A percentile compares a stretch with the other conserved stretches of the same genome.
These are phyloP conservation scores for Halocafeteria seosinensis DNA, from an alignment of 108 stramenopile genomes.

Conservation along the genomic window DNA sequence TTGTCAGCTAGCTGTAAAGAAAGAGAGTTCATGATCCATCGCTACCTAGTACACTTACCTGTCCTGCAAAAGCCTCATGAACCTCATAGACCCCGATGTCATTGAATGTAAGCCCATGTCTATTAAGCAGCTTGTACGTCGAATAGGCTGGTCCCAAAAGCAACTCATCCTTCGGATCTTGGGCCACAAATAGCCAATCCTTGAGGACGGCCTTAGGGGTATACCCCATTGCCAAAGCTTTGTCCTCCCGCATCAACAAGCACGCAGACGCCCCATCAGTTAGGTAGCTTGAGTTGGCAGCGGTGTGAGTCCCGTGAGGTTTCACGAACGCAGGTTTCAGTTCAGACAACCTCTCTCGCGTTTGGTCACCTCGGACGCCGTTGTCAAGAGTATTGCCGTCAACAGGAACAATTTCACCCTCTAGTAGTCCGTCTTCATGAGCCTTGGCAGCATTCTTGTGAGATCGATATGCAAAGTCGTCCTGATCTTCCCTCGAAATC, in stretches of 20 bases:
- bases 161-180: slow-evolving; percentile 93
- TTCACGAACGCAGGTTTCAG: slow-evolving; percentile 93
- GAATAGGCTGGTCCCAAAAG: slow-evolving; percentile 77
- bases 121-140: slow-evolving; percentile 51
- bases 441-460: slow-evolving; percentile 72
- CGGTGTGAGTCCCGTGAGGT: slow-evolving; percentile 85
- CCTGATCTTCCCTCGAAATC: slow-evolving; percentile 73
- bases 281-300: slow-evolving; percentile 83
- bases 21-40: too few relatives aligned
- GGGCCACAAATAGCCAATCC: slow-evolving; percentile 79
- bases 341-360: slow-evolving; percentile 66
- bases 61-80: slow-evolving; percentile 98
- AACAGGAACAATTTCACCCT: slow-evolving; percentile 62
- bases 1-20: too few relatives aligned
- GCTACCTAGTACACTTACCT: too few relatives aligned
- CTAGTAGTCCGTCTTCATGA: slow-evolving; percentile 72
- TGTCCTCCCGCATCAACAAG: slow-evolving; percentile 75
- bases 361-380: slow-evolving; percentile 80
- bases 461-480: slow-evolving; percentile 72
- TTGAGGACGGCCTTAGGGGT: slow-evolving; percentile 72
- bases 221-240: slow-evolving; percentile 77
- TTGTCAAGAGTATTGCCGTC: slow-evolving; percentile 70
- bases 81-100: slow-evolving; percentile 84
- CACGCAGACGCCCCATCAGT: slow-evolving; percentile 88
- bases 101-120: slow-evolving; percentile 53